These are phyloP conservation scores for Buxus sempervirens DNA, from an alignment of 164 flowering plant species.

Conservation along the genomic window DNA sequence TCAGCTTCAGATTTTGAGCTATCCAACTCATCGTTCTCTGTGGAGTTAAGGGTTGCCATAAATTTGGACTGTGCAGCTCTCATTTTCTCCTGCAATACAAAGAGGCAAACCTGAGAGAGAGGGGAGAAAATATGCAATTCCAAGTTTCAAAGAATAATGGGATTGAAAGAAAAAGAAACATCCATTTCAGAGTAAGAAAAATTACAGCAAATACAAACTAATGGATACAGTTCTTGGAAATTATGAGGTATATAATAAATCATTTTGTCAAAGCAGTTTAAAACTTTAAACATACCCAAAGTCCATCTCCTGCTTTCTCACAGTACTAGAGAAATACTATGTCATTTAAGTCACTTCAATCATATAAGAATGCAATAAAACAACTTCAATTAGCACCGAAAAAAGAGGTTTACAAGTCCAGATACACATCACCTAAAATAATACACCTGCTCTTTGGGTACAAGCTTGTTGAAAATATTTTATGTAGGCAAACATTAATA, in stretches of 20 bases:
- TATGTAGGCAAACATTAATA: background rate
- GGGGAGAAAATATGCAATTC: background rate
- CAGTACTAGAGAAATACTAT: no score
- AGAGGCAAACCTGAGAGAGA: constrained; percentile 2
- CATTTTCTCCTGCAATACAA: constrained; percentile 75
- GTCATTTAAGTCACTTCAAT: no score
- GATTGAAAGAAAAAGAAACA: background rate
- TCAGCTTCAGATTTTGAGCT: constrained; percentile 33
- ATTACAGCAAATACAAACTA: no score
- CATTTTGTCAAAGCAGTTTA: no score
- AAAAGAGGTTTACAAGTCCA: background rate
- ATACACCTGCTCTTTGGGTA: background rate
- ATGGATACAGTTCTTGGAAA: no score
- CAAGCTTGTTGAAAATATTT: background rate
- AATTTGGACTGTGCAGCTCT: constrained; percentile 86
- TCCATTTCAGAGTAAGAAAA: no score
- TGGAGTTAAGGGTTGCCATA: constrained; percentile 53
- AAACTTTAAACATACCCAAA: no score
- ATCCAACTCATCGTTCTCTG: constrained; percentile 34
- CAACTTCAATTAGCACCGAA: no score
- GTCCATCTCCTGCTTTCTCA: no score
- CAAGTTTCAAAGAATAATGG: background rate
- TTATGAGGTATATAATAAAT: no score
- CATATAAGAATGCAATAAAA: no score
- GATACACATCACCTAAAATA: background rate